Base-by-base conservation (phyloP, 176 grass and related monocot species). In the Rhynchospora breviuscula region DNA sequence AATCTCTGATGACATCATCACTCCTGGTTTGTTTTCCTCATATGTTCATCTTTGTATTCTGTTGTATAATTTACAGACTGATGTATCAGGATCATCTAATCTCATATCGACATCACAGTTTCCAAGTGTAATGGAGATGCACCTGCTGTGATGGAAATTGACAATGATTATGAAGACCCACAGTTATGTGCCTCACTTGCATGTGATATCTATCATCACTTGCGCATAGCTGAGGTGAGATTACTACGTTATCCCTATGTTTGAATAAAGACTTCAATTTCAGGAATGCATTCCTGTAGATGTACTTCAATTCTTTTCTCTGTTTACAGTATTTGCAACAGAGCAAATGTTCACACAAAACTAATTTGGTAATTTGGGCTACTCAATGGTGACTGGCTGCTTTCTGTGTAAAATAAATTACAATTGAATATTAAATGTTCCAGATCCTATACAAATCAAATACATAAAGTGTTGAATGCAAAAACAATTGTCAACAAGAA, bases 131-230 rank as follows among this genome's bases (percentile, higher is more conserved):
- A 89, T 76, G 89, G 85, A 61, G 86, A 86, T 85, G 59, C 3
- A 84, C 69, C 89, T 84, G 48, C 73, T 22, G 67, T 84, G 60
- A 97, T 94, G 93, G 89, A 95, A 85, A 85, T 88, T 67, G 96
- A 99, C 78, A 88, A 81, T 49, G 85, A 99, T 59, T 89, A 72
- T 0, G 53, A 89, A 70, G 89, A 99, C 83, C 91, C 96, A 26
- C 96, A 99, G 70, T 73, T 95, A 54, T 99, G 96, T 76, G 89
- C 93, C 25, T 90, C 96, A 85, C 88, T 99, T 67, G 96, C 89
- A 87, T 95, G 89, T 67, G 96, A 99, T 72, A 95, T 99, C 14
- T 99, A 99, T 72, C 93, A 79, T 75, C 96, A 99, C 84, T 78
- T 95, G 82, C 89, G 96, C 22, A 81, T 89, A 3, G 96, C 96